Base-by-base conservation (phyloP, 305 asterid genomes). In the Fraxinus floribunda region DNA sequence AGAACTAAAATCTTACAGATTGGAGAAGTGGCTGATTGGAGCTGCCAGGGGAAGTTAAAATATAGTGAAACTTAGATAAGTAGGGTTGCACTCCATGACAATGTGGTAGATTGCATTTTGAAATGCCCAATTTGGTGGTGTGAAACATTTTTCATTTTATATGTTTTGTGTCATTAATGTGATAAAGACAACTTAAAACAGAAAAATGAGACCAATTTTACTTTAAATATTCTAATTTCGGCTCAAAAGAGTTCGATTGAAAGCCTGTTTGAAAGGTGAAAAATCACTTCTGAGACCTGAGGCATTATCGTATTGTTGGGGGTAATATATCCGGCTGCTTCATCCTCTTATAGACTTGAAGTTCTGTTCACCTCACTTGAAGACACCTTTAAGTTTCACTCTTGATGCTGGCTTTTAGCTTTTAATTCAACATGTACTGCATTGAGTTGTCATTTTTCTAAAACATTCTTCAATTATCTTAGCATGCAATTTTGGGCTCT, bases 261-360 rank as follows among this genome's bases (percentile, higher is more conserved):
- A 78, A 64, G 70, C 79, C 75, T 44, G 13, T 77, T 71, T 71
- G 22, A 78, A 26, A 36, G 60, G 73, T 20, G 24, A 57, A 13
- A 70, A 41, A 66, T 81, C 76, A 52, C 15, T 18, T 60, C 41
- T 72, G 38, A 3, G 30, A 73, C 36, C 26, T 32, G 36, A 39
- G 77, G 36, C 16, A 24, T 18, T 1, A 41, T 29, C 16, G 24
- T 20, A 3, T 4, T 41, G 26, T 80, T 80, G 29, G 57, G 71
- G 81, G 72, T 71, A 41, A 49, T 39, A 49, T 20, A 22, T 72
- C 39, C n/a, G 72, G 49, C 9, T 81, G 75, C 79, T 78, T 80
- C 78, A 78, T 64, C 68, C 20, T 68, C 49, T 22, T 30, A 80
- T 76, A 11, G 52, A 44, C 60, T 35, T 75, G 39, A 34, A 78